Conservation (phyloP, 805 yeast species). For the Blastobotrys peoriensis region DNA sequence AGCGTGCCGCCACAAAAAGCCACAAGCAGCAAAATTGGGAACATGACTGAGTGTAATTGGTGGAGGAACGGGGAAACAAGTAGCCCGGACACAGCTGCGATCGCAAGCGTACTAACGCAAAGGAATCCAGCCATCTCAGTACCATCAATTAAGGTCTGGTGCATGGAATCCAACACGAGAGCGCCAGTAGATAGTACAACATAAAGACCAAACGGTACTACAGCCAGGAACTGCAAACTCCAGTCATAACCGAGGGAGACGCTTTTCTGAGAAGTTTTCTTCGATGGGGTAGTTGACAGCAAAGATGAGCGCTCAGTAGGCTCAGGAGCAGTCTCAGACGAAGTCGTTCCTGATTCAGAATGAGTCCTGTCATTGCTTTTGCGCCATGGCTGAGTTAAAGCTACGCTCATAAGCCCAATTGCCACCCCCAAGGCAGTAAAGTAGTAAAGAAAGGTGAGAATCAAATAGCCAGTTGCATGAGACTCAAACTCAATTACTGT, state of each 20-base stretch:
- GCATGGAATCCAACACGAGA: conserved; percentile 55
- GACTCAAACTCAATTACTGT: conserved; percentile 45
- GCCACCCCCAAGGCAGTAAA: conserved; percentile 35
- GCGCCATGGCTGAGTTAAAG: conserved; percentile 24
- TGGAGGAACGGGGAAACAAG: conserved; percentile 66
- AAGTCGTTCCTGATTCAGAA: conserved; percentile 9
- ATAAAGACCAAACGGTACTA: conserved; percentile 60
- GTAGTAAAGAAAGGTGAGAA: conserved; percentile 34
- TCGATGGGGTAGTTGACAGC: not conserved
- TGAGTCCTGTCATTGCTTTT: conserved; percentile 11
- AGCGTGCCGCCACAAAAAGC: conserved; percentile 34
- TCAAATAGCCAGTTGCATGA: conserved; percentile 44
- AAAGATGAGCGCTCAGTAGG: not conserved
- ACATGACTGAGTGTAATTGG: conserved; percentile 52
- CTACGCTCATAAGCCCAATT: conserved; percentile 40
- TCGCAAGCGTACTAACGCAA: conserved; percentile 30
- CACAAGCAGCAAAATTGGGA: conserved; percentile 35
- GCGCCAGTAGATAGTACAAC: conserved; percentile 51
- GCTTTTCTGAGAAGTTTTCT: not conserved
- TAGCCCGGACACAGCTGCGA: conserved; percentile 35
- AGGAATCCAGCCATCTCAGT: conserved; percentile 37
- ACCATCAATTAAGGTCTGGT: conserved; percentile 69
- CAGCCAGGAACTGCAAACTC: conserved; percentile 63
- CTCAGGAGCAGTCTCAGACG: conserved; percentile 4
- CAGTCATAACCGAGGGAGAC: conserved; percentile 55